Base-by-base conservation (phyloP, 1,284 basidiomycete species). In the Ceratobasidium papillatum region DNA sequence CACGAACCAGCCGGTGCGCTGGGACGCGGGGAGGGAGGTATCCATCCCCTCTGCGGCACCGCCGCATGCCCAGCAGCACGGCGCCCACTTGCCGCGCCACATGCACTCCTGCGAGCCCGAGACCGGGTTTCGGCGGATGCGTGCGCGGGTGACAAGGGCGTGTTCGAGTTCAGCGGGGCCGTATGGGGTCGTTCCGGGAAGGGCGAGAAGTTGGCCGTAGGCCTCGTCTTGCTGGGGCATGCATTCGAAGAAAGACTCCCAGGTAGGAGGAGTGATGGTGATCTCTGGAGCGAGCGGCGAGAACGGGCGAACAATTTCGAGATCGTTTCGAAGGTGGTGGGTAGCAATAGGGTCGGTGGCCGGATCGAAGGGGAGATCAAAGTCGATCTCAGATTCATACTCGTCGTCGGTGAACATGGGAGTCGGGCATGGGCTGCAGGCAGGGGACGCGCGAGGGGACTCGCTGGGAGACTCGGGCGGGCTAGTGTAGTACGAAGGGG, bases 171-270 rank as follows among this genome's bases (percentile, higher is more conserved):
- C 66, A 41, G 66, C 66, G 25, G 66, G 66, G 41, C 66, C 66
- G 54, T 59, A 54, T 14, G 66, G 66, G 54, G 66, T 71, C 12
- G 54, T 45, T 56, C 66, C 66, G 54, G 66, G 66, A 12, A 71
- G 54, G 32, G 66, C 66, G 27, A 71, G 54, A 12, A 58, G 66
- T 59, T 58, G 66, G 66, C 66, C 66, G 27, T 58, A 71, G 11
- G 66, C 66, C 47, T 71, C 66, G 52, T 71, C 66, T 71, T 71
- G 66, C 25, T 56, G 66, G 54, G 66, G 66, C 66, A 71, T 71
- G 54, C 54, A 71, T 25, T 71, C 66, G 54, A 71, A 71, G 34
- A 71, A 45, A 17, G 66, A 52, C 41, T 71, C 66, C 66, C 66
- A 71, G 38, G 66, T 71, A 17, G 66, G 66, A 36, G 66, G 66